Conservation (phyloP, 257 asterid species). For the Nicotiana knightiana region DNA sequence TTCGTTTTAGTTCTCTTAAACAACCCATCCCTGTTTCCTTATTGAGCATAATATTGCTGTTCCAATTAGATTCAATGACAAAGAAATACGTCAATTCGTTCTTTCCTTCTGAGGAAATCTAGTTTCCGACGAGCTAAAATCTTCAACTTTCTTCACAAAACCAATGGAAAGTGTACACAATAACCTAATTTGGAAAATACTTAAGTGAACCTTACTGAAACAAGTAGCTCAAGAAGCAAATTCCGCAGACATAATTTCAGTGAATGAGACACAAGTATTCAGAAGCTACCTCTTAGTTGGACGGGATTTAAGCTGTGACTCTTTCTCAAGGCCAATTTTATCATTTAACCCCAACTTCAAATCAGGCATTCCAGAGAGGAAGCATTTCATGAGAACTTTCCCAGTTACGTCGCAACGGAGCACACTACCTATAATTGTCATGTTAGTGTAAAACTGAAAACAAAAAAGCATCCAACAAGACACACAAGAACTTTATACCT, state of each 20-base stretch:
- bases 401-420: slow-evolving; percentile 98
- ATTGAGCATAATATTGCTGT: neutral
- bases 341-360: slow-evolving; percentile 97
- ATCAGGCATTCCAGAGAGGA: slow-evolving; percentile 99
- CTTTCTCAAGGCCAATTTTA: slow-evolving; percentile 98
- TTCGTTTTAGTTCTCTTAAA: neutral
- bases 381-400: slow-evolving; percentile 95
- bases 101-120: neutral
- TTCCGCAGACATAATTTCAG: neutral
- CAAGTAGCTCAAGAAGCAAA: neutral
- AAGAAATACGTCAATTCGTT: neutral
- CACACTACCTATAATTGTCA: slow-evolving; percentile 66
- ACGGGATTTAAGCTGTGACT: slow-evolving; percentile 94
- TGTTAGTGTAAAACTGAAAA: slow-evolving; percentile 12
- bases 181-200: neutral
- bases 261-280: neutral
- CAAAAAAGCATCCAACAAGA: neutral
- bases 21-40: neutral
- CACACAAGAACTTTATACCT: slow-evolving; percentile 34
- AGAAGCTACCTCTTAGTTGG: slow-evolving; percentile 76
- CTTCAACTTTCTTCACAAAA: neutral
- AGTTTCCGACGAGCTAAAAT: neutral
- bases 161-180: neutral
- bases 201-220: neutral
- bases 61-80: neutral